A percentile compares a stretch with the other conserved stretches of the same genome.
These are phyloP conservation scores for Vaccinium vitisidaea DNA, from an alignment of 148 eudicot genomes.

Conservation along the genomic window DNA sequence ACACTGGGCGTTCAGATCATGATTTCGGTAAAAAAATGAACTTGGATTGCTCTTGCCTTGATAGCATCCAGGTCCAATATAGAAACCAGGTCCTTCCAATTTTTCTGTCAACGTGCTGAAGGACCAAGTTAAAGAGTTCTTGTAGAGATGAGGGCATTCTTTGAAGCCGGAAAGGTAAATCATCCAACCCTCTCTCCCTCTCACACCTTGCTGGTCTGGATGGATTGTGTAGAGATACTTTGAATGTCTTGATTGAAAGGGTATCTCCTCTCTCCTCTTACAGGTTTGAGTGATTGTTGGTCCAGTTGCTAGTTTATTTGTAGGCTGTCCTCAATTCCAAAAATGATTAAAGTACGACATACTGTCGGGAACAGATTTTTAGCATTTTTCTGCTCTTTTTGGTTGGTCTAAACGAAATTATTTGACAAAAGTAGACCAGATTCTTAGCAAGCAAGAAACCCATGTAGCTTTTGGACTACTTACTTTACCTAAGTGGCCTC, in stretches of 20 bases:
- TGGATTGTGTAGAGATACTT: background rate
- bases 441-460: conserved; percentile 11
- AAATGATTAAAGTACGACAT: background rate
- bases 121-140: background rate
- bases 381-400: background rate
- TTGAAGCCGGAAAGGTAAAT: background rate
- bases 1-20: background rate
- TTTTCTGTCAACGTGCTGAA: background rate
- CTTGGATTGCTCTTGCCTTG: background rate
- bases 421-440: background rate
- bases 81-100: too few relatives aligned
- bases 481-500: background rate
- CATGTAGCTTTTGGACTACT: background rate
- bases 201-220: background rate
- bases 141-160: background rate
- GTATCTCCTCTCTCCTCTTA: background rate
- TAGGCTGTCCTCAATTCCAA: background rate
- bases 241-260: background rate
- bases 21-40: background rate
- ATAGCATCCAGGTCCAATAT: background rate
- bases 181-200: background rate
- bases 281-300: background rate
- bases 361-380: background rate
- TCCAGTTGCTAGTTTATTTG: background rate
- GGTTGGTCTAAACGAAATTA: background rate